Base-by-base conservation (phyloP, 805 yeast species). In the Pichia nanzhaoensis region DNA sequence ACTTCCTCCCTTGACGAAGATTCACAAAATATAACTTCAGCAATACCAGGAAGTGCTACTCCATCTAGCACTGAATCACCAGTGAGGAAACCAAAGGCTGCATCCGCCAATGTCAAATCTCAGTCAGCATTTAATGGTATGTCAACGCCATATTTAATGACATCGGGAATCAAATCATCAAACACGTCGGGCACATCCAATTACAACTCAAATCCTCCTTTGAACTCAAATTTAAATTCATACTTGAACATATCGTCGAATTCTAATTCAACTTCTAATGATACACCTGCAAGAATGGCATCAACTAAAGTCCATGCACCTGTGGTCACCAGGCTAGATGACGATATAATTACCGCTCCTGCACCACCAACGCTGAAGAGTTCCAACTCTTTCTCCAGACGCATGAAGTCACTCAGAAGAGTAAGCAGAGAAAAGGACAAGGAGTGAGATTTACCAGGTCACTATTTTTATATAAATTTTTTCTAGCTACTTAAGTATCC, bases 81-180 rank as follows among this genome's bases (percentile, higher is more conserved):
- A 20, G 53, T 56, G 14, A 51, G 37, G 22, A 61, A 58, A 12
- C 58, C 68, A 13, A 59, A 63, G 44, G 55, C 61, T 4, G 63
- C 70, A 3, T 74, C 76, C 1, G 55, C 64, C 18, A 67, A 75
- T 1, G 69, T 73, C 2, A 70, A 66, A 30, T 18, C 44, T 2
- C 21, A 46, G 5, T 55, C 51, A 4, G 45, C 60, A 28, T 34
- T 45, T 12, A 56, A 53, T 32, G 87, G 87, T 0, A 75, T 82
- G 58, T 73, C 82, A 0, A 80, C 88, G 6, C 88, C 89, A 2
- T 83, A 80, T 52, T 66, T 81, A 38, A 61, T 81, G 47, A 84
- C 86, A 0, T 75, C 84, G 0, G 86, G 85, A 1, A 55, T 76
- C 27, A 57, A 74, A 41, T 73, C 85, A 0, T 82, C 84, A 1